Percentiles rank a stretch among this genome's conserved stretches.
Evolutionary conservation across 2,329 filamentous ascomycete genomes (phyloP).

Genomic region (Madurella fahalii): DNA sequence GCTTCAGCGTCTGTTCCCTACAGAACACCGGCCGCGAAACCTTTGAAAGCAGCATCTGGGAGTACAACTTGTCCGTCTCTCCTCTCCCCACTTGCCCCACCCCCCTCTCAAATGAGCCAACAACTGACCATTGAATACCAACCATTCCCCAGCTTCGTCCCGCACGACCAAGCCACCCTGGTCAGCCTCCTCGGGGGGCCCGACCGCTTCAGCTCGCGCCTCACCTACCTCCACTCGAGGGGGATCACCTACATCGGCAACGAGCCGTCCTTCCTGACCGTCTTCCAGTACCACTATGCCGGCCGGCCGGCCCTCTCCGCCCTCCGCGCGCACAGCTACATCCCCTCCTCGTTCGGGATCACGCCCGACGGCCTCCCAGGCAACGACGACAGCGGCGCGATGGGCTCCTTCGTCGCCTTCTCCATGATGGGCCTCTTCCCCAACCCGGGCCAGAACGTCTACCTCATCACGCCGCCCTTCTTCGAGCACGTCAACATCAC

Average conservation of each 20-base stretch:
- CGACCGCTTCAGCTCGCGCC: conserved; percentile 51
- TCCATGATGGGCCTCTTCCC: conserved; percentile 69
- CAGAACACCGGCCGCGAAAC: conserved; percentile 62
- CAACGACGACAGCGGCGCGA: conserved; percentile 67
- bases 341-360: conserved; percentile 59
- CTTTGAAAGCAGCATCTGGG: conserved; percentile 68
- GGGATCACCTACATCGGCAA: conserved; percentile 65
- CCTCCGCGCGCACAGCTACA: conserved; percentile 58
- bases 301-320: conserved; percentile 57
- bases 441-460: conserved; percentile 64
- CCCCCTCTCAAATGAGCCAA: too few species aligned
- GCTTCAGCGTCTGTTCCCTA: conserved; percentile 55
- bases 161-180: conserved; percentile 50
- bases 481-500: conserved; percentile 58
- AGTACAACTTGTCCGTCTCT: conserved; percentile 61
- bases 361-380: conserved; percentile 59
- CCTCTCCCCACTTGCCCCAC: conserved; percentile 9
- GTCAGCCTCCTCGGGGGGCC: conserved; percentile 59
- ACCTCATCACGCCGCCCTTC: conserved; percentile 66
- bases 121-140: too few species aligned
- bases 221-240: conserved; percentile 61
- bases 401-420: conserved; percentile 63
- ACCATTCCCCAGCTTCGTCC: conserved; percentile 41
- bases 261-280: conserved; percentile 55
- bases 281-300: conserved; percentile 67